Percentiles rank a stretch among this genome's conserved stretches.
phyloP scores from a whole-genome alignment of 2,329 filamentous ascomycete genomes.

The Phaeosphaeria sp. region DNA sequence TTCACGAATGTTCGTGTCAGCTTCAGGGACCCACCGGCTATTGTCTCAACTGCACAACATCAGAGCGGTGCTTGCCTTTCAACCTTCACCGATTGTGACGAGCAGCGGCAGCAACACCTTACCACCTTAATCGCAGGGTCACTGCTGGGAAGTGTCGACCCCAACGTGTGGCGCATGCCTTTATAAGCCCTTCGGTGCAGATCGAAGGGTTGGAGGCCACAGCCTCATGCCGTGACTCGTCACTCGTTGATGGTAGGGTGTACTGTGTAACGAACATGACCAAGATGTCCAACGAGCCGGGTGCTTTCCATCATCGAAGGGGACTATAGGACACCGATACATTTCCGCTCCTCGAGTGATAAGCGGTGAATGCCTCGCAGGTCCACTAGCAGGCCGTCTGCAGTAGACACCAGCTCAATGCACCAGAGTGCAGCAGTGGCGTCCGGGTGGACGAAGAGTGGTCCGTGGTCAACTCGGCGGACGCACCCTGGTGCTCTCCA shows the following conservation, averaged over 20 bases:
- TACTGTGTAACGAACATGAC: neutral
- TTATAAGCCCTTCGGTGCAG: neutral
- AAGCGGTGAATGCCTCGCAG: neutral
- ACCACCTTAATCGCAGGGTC: neutral
- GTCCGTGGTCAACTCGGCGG: neutral
- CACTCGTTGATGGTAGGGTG: neutral
- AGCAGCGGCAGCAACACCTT: neutral
- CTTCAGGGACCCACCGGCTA: slow-evolving; percentile 22
- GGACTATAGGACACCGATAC: neutral
- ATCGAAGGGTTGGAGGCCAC: neutral
- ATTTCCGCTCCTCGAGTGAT: neutral
- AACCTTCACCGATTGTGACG: neutral
- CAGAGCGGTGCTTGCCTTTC: neutral
- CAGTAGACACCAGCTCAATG: neutral
- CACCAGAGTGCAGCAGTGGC: slow-evolving; percentile 1
- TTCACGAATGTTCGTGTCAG: slow-evolving; percentile 5
- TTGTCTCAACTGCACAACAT: slow-evolving; percentile 1
- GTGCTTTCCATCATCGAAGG: neutral
- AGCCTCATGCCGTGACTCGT: neutral
- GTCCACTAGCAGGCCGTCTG: neutral
- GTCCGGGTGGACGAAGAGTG: neutral
- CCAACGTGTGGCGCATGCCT: neutral
- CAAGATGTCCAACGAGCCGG: neutral
- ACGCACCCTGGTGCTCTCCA: neutral
- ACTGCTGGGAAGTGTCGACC: neutral